Evolutionary conservation across 768 basidiomycete species (phyloP).

Genomic region (Pleurotus pulmonarius): DNA sequence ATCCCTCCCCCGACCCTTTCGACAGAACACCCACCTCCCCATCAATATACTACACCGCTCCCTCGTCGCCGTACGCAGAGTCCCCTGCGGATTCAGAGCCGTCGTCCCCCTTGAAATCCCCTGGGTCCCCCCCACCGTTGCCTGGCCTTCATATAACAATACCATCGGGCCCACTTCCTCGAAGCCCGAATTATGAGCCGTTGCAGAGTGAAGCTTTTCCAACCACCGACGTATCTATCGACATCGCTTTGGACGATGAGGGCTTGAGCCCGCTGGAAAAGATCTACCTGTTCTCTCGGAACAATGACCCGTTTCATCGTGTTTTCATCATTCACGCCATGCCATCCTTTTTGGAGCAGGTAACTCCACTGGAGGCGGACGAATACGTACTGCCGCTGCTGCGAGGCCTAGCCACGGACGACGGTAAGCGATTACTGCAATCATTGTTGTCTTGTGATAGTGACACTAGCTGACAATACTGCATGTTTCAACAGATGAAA

Average conservation of each 20-base stretch:
- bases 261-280: constrained; percentile 82
- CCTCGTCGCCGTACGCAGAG: constrained; percentile 39
- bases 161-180: constrained; percentile 16
- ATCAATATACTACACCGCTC: constrained; percentile 39
- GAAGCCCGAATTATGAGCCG: constrained; percentile 7
- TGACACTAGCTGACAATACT: constrained; percentile 5
- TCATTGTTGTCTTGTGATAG: constrained; percentile 6
- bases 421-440: constrained; percentile 47
- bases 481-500: constrained; percentile 54
- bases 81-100: constrained; percentile 28
- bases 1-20: constrained; percentile 25
- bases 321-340: constrained; percentile 85
- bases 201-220: constrained; percentile 34
- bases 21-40: constrained; percentile 27
- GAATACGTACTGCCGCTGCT: constrained; percentile 94
- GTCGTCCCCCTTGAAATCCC: constrained; percentile 21
- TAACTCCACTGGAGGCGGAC: constrained; percentile 83
- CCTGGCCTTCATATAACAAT: constrained; percentile 17
- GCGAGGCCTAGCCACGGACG: constrained; percentile 78
- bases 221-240: constrained; percentile 30
- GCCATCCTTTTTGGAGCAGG: constrained; percentile 69
- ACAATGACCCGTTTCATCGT: constrained; percentile 57
- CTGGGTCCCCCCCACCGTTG: constrained; percentile 13
- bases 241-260: constrained; percentile 66
- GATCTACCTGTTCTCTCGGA: constrained; percentile 86